Conservation (phyloP, 2,329 filamentous ascomycete genomes). For the Botrytis cinerea region DNA sequence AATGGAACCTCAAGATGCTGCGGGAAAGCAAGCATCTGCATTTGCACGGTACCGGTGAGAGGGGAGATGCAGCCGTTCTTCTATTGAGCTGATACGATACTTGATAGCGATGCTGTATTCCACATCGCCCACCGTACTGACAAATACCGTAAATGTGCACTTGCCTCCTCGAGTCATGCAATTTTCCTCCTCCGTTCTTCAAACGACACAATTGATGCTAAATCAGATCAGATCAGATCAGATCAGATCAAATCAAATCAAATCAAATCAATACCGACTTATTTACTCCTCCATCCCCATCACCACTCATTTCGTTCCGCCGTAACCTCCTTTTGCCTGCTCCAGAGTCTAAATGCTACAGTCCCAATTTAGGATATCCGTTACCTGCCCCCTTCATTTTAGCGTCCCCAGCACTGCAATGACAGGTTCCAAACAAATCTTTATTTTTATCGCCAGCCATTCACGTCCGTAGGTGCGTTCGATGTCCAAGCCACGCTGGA, state of each 20-base stretch:
- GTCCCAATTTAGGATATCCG: not conserved
- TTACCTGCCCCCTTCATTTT: not conserved
- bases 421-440: not conserved
- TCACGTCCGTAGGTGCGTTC: not conserved
- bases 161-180: not conserved
- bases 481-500: not conserved
- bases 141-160: not conserved
- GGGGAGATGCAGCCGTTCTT: not conserved
- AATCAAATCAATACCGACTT: not conserved
- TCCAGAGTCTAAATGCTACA: constrained; percentile 3
- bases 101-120: not conserved
- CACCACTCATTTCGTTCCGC: not conserved
- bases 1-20: not conserved
- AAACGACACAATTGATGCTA: not conserved
- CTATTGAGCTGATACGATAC: too few species aligned
- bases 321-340: not conserved
- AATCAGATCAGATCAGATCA: not conserved
- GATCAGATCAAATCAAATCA: not conserved
- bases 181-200: not conserved
- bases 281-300: not conserved
- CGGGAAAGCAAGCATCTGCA: not conserved
- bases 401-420: not conserved
- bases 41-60: not conserved
- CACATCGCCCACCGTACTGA: not conserved
- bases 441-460: constrained; percentile 14